Evolutionary conservation across 1,284 basidiomycete genomes (phyloP).

Genomic region (Stygiomarasmius scandens): DNA sequence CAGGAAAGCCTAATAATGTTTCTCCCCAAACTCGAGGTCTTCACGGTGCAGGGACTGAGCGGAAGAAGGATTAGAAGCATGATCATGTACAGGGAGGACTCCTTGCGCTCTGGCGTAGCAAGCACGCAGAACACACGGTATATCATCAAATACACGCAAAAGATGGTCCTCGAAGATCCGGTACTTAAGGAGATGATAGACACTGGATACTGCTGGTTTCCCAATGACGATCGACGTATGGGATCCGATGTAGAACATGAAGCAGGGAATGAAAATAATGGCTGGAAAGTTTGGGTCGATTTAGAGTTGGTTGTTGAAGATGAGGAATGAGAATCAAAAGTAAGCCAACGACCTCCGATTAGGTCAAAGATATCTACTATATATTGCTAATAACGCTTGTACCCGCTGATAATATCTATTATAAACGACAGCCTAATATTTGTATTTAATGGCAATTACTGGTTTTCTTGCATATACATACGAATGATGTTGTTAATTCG

Average conservation of each 20-base stretch:
- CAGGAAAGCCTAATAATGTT: not conserved
- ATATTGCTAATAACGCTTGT: no score
- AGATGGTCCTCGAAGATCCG: conserved; percentile 8
- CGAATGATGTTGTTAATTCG: no score
- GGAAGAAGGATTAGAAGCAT: conserved; percentile 9
- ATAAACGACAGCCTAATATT: no score
- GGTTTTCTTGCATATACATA: no score
- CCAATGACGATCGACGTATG: not conserved
- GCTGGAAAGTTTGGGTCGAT: conserved; percentile 3
- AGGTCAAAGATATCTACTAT: no score
- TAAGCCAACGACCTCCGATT: no score
- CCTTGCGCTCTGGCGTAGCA: not conserved
- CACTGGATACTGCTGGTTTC: conserved; percentile 5
- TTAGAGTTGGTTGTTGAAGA: not conserved
- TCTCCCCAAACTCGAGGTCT: conserved; percentile 13
- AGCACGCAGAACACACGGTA: conserved; percentile 3
- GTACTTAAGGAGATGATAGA: conserved; percentile 6
- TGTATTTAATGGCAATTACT: no score
- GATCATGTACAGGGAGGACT: conserved; percentile 9
- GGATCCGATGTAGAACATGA: conserved; percentile 27
- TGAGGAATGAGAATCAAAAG: not conserved
- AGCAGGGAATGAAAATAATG: conserved; percentile 28
- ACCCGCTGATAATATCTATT: no score
- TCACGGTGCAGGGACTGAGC: conserved; percentile 10
- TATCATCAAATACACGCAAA: conserved; percentile 8